phyloP scores from a whole-genome alignment of 2,329 filamentous ascomycete genomes.

The Sphaerulina populicola region DNA sequence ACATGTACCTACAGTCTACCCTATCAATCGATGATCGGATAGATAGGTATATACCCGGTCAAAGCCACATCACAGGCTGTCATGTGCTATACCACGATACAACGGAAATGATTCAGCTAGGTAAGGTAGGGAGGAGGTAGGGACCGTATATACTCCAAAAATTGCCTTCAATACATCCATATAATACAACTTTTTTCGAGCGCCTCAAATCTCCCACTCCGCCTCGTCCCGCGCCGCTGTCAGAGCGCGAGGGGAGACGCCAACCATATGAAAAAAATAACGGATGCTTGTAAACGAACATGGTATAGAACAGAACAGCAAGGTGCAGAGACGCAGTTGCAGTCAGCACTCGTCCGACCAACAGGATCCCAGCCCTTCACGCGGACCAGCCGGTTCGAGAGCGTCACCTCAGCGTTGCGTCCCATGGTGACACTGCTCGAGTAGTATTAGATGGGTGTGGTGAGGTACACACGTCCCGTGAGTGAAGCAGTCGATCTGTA shows the following conservation, averaged over 20 bases:
- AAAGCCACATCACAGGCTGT: too few relatives aligned
- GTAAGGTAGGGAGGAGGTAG: too few relatives aligned
- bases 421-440: not conserved
- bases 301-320: conserved; percentile 19
- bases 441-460: conserved; percentile 3
- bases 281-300: conserved; percentile 22
- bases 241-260: conserved; percentile 2
- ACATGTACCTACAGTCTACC: too few relatives aligned
- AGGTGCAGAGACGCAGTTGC: not conserved
- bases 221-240: conserved; percentile 6
- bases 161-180: conserved; percentile 10
- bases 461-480: not conserved
- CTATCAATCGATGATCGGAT: too few relatives aligned
- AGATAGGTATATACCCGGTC: too few relatives aligned
- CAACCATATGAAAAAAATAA: conserved; percentile 3
- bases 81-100: too few relatives aligned
- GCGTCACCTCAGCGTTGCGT: not conserved
- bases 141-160: too few relatives aligned
- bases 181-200: conserved; percentile 12
- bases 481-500: not conserved
- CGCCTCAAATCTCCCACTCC: conserved; percentile 1
- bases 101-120: too few relatives aligned
- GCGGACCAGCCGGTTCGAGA: conserved; percentile 12
- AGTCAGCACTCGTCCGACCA: not conserved
- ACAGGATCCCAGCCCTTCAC: conserved; percentile 8